Conservation (phyloP, 1,284 basidiomycete genomes). For the Heterobasidion parviporum region DNA sequence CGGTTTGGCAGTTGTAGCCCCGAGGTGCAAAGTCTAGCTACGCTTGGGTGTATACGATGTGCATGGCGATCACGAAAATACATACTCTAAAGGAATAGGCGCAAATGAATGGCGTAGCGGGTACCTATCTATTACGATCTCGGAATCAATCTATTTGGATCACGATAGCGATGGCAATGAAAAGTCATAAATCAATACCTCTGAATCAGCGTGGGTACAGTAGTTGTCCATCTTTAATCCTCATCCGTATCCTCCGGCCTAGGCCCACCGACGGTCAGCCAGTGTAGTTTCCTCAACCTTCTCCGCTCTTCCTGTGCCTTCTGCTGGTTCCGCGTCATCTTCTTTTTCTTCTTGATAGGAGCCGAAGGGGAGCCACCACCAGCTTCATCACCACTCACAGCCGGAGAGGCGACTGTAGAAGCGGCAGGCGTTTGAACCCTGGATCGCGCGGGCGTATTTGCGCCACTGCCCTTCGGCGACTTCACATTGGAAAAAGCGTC, state of each 20-base stretch:
- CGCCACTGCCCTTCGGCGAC: slow-evolving; percentile 61
- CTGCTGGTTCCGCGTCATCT: slow-evolving; percentile 81
- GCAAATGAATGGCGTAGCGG: no score
- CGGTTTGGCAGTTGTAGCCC: no score
- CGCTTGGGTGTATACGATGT: no score
- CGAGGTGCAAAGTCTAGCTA: no score
- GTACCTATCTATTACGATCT: background rate
- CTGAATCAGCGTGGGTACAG: background rate
- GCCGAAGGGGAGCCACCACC: slow-evolving; percentile 26
- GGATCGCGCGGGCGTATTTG: slow-evolving; percentile 60
- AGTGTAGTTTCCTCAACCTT: slow-evolving; percentile 71
- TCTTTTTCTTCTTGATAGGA: slow-evolving; percentile 80
- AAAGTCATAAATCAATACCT: background rate
- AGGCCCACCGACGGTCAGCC: slow-evolving; percentile 76
- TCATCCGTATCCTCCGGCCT: slow-evolving; percentile 78
- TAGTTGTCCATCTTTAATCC: slow-evolving; percentile 24
- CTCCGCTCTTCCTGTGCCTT: slow-evolving; percentile 85
- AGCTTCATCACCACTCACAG: slow-evolving; percentile 65
- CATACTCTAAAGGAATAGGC: no score
- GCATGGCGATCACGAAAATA: no score
- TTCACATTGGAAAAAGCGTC: slow-evolving; percentile 59
- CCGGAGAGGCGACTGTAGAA: slow-evolving; percentile 59
- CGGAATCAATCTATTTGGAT: background rate
- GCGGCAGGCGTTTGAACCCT: slow-evolving; percentile 56
- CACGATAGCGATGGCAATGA: background rate